Evolutionary conservation across 306 rosid species (phyloP).

Genomic region (Quercus dentata): DNA sequence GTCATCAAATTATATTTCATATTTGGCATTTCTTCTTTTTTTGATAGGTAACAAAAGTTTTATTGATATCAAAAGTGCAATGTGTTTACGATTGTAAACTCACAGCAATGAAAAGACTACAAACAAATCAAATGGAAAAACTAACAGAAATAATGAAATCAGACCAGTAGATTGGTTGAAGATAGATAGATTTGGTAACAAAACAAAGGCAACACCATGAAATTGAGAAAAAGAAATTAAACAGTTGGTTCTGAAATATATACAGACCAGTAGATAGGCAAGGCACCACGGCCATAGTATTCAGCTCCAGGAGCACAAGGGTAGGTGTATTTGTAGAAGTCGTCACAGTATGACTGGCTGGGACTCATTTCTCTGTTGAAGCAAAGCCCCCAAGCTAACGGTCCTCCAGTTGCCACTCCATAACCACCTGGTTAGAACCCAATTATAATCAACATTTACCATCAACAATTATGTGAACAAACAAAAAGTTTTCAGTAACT

Average conservation of each 20-base stretch:
- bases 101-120: no score
- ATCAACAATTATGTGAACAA: background rate
- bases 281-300: constrained; percentile 97
- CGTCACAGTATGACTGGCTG: constrained; percentile 81
- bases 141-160: no score
- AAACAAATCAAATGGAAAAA: no score
- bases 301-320: constrained; percentile 91
- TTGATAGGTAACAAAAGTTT: no score
- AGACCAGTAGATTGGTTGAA: background rate
- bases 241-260: background rate
- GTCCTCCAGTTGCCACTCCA: constrained; percentile 98
- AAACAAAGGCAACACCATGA: background rate
- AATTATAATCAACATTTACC: constrained; percentile 2
- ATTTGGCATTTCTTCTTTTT: background rate
- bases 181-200: background rate
- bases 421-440: constrained; percentile 73
- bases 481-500: background rate
- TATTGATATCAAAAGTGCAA: no score
- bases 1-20: background rate
- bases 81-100: no score
- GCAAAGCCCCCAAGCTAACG: constrained; percentile 93
- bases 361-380: constrained; percentile 97
- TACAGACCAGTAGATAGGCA: constrained; percentile 85
- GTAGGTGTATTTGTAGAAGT: constrained; percentile 67
- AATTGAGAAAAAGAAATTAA: background rate